phyloP scores from a whole-genome alignment of 108 stramenopile genomes.

The Pseudonitzschia multiseries region DNA sequence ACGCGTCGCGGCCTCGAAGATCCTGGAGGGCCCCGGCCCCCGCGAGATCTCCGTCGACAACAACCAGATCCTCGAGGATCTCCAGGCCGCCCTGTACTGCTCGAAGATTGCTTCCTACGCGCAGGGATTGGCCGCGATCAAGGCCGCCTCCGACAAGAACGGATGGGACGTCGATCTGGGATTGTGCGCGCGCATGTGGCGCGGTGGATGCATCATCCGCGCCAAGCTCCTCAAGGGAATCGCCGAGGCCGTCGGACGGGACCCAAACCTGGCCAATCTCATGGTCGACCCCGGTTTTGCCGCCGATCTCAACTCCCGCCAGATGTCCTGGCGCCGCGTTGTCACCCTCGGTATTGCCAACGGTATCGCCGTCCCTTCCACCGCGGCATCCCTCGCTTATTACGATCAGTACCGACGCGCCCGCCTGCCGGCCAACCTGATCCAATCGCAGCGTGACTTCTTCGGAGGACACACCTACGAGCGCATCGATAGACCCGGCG shows the following conservation, averaged over 20 bases:
- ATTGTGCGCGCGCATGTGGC: conserved; percentile 97
- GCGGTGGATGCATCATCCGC: conserved; percentile 99
- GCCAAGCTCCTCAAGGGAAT: conserved; percentile 92
- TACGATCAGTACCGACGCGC: conserved; percentile 94
- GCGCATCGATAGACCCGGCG: conserved; percentile 80
- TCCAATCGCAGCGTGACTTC: conserved; percentile 98
- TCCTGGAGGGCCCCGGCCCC: conserved; percentile 79
- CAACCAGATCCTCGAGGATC: conserved; percentile 89
- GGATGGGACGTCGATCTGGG: conserved; percentile 91
- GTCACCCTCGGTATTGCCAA: conserved; percentile 87
- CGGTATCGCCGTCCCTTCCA: conserved; percentile 89
- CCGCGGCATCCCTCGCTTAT: conserved; percentile 90
- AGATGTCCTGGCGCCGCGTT: conserved; percentile 91
- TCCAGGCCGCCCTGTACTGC: conserved; percentile 89
- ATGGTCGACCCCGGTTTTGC: conserved; percentile 94
- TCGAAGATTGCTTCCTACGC: conserved; percentile 98
- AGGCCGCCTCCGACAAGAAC: conserved; percentile 81
- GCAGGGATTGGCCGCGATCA: conserved; percentile 94
- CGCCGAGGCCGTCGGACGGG: conserved; percentile 75
- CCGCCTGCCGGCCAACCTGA: conserved; percentile 90
- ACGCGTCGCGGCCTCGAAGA: conserved; percentile 74
- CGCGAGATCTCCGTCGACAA: conserved; percentile 77
- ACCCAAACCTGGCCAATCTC: conserved; percentile 83
- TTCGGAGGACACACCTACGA: conserved; percentile 99
- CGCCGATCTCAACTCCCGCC: conserved; percentile 73